A percentile compares a stretch with the other conserved stretches of the same genome.
Conservation (phyloP, 768 basidiomycete genomes). For the Boletellus ananas region DNA sequence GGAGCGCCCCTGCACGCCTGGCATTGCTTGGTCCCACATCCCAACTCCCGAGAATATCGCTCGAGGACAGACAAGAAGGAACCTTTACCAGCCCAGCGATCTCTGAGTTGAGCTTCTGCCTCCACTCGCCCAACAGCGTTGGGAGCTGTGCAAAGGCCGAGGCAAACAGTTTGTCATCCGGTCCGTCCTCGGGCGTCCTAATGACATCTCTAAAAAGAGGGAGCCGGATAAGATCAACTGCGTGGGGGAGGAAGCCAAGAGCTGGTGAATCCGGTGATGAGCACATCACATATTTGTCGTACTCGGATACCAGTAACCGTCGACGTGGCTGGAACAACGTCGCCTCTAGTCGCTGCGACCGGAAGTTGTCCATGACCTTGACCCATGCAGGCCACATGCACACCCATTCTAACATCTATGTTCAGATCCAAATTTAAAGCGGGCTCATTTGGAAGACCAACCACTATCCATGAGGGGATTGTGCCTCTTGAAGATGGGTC, state of each 20-base stretch:
- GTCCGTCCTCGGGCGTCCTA: neutral
- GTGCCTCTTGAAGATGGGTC: constrained; percentile 6
- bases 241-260: constrained; percentile 14
- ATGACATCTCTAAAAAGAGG: constrained; percentile 13
- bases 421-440: neutral
- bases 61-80: neutral
- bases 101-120: constrained; percentile 3
- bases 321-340: constrained; percentile 7
- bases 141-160: constrained; percentile 14
- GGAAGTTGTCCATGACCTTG: constrained; percentile 1
- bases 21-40: neutral
- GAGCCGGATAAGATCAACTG: constrained; percentile 9
- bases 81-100: constrained; percentile 8
- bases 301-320: constrained; percentile 1
- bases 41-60: neutral
- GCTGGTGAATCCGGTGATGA: constrained; percentile 1
- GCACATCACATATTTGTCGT: constrained; percentile 8
- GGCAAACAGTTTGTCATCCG: neutral
- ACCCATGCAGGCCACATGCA: constrained; percentile 1
- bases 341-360: constrained; percentile 1
- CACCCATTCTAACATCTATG: constrained; percentile 3
- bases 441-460: neutral
- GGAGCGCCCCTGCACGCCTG: neutral
- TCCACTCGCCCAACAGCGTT: constrained; percentile 8
- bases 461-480: constrained; percentile 12